Conservation (phyloP, 2,329 filamentous ascomycete species). For the Coleophoma crateriformis region DNA sequence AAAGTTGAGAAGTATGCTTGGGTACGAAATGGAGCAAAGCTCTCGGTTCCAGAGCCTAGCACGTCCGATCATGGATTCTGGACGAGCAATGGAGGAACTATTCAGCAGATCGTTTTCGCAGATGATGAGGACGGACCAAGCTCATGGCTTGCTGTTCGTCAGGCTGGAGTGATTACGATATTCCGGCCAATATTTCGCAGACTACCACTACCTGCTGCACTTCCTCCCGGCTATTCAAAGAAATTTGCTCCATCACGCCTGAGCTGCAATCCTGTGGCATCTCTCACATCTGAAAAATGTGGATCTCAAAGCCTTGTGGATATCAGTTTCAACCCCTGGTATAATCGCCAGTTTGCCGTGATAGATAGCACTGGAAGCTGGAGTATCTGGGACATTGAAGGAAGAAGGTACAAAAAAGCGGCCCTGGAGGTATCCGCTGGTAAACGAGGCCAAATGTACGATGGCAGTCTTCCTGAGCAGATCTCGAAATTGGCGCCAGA, state of each 20-base stretch:
- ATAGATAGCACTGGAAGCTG: conserved; percentile 62
- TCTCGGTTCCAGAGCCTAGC: conserved; percentile 14
- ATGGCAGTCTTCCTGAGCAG: conserved; percentile 9
- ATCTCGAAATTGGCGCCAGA: conserved; percentile 3
- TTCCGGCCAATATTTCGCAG: conserved; percentile 27
- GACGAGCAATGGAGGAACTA: conserved; percentile 31
- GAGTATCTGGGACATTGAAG: conserved; percentile 56
- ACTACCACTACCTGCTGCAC: conserved; percentile 8
- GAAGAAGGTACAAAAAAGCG: conserved; percentile 5
- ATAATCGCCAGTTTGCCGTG: conserved; percentile 55
- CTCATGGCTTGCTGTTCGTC: conserved; percentile 40
- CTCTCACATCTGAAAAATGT: conserved; percentile 44
- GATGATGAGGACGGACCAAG: conserved; percentile 28
- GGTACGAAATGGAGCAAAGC: conserved; percentile 15
- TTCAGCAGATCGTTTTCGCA: conserved; percentile 42
- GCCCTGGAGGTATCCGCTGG: conserved; percentile 9
- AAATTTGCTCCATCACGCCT: conserved; percentile 41
- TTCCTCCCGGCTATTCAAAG: conserved; percentile 3
- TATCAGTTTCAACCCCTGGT: conserved; percentile 59
- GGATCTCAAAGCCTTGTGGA: conserved; percentile 54
- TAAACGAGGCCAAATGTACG: conserved; percentile 18
- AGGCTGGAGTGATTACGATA: conserved; percentile 33
- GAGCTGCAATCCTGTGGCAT: conserved; percentile 47
- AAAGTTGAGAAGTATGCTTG: conserved; percentile 19
- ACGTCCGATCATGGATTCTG: conserved; percentile 21